Evolutionary conservation across 2,329 filamentous ascomycete species (phyloP), one percentile per base, ranked within the genome.

Genomic region (Polytolypa hystricis): DNA sequence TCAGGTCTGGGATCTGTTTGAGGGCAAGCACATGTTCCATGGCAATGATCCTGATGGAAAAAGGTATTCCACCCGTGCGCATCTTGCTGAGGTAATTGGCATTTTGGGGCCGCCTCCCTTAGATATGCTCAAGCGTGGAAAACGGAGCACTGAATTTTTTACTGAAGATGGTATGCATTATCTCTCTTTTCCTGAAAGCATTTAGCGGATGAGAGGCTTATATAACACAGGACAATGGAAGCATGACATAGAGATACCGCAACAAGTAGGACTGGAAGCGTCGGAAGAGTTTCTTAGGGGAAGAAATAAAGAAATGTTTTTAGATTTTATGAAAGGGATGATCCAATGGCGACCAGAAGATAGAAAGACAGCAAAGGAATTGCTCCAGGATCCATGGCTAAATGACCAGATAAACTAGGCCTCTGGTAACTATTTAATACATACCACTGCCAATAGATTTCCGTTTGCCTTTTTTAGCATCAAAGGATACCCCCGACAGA

Each of bases 321-420:
- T 45, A 37, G n/a, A 44, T 30, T 39, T 45, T 43, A 26, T 45
- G 37, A 33, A 42, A 42, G 3, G 38, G 27, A 16, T 47, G 36
- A 16, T 42, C 39, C 9, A 85, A 81, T 3, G 81, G 81, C 46
- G 6, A 37, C 40, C n/a, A 40, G 46, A 25, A 41, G 42, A 21
- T 43, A 46, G 5, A 37, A 43, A n/a, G 25, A 38, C 29, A 11
- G 30, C 30, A 10, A 34, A 30, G 10, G 23, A 41, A 16, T 23
- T 41, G 17, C 26, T 41, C 10, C 12, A 41, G n/a, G 30, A 38
- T 19, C 30, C 30, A 29, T 31, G 39, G 35, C 35, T 41, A 15
- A 38, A 38, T n/a, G n/a, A n/a, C n/a, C n/a, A n/a, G n/a, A n/a
- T n/a, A n/a, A n/a, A n/a, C n/a, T n/a, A n/a, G n/a, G n/a, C n/a